Evolutionary conservation across 129 eudicot species (phyloP), one percentile per base, ranked within the genome.

Genomic region (Centaurea solstitialis): DNA sequence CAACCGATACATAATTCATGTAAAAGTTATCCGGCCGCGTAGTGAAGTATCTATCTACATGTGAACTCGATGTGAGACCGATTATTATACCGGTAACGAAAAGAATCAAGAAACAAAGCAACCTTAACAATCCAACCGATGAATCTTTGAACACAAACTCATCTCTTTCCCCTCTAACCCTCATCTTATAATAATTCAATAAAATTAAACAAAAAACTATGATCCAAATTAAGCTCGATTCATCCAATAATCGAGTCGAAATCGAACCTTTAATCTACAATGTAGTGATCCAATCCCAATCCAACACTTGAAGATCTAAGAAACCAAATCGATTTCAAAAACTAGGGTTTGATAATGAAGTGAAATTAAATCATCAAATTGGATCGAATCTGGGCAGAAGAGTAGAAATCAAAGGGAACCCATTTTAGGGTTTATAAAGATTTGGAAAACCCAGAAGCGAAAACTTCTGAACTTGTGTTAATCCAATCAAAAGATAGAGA

Each of bases 1-100:
- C 86, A 71, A 33, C 66, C 41, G 85, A 5, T 26, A 47, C 81
- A 37, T 83, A 79, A 76, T 80, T 77, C 20, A 53, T 78, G 70
- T 86, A 84, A 40, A 82, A 85, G 10, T 88, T 87, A 13, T 80
- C 83, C 0, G 86, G 75, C 62, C 75, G 89, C 22, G 89, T 82
- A 35, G 87, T 75, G 37, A 94, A 86, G 43, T 90, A 90, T 74
- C 85, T 68, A 87, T 90, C 90, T 0, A 94, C 89, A 79, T 90
- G 93, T 21, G 97, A 90, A 67, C 92, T 92, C 3, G 97, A 94
- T 15, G 75, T 72, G 28, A 94, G 84, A 8, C 99, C 97, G 17
- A 92, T 82, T 8, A 92, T 85, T 1, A 94, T 82, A 22, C 99
- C 99, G 9, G 82, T 80, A 1, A 92, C 94, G 21, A 92, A 94